Evolutionary conservation across 768 basidiomycete species (phyloP).

Genomic region (Collybia sordida): DNA sequence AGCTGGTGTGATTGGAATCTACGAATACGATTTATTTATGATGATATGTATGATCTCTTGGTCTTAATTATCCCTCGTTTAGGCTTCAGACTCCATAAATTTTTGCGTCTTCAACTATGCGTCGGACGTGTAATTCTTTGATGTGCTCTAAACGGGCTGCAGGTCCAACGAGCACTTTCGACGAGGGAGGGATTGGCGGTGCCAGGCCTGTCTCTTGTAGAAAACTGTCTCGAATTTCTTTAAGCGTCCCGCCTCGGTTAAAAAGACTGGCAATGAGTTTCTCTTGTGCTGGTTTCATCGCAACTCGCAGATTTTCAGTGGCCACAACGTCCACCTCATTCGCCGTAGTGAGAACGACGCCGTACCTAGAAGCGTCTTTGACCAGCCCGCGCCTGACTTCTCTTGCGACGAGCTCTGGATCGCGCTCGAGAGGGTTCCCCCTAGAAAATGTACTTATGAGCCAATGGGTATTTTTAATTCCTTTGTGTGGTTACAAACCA

Average conservation of each 20-base stretch:
- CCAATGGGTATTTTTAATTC: not conserved
- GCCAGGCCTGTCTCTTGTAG: constrained; percentile 22
- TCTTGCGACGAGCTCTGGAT: constrained; percentile 23
- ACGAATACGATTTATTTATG: no score
- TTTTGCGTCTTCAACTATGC: constrained; percentile 16
- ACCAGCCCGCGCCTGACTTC: constrained; percentile 25
- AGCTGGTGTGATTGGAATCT: no score
- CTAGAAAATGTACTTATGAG: not conserved
- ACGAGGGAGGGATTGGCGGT: constrained; percentile 21
- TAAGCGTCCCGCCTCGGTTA: constrained; percentile 24
- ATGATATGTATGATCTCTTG: no score
- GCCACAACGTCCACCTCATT: constrained; percentile 17
- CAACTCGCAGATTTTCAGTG: constrained; percentile 15
- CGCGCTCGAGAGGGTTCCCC: constrained; percentile 22
- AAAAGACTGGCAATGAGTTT: constrained; percentile 14
- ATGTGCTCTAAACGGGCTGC: constrained; percentile 15
- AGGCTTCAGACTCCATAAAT: not conserved
- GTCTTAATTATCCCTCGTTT: no score
- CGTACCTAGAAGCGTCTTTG: constrained; percentile 20
- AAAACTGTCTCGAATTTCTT: constrained; percentile 17
- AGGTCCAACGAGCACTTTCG: constrained; percentile 19
- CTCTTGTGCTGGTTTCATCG: constrained; percentile 18
- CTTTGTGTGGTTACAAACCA: no score
- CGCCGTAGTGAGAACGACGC: constrained; percentile 17
- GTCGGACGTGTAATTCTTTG: constrained; percentile 16